These are phyloP conservation scores for Pichia scutulata DNA, from an alignment of 805 yeast species.

Conservation along the genomic window DNA sequence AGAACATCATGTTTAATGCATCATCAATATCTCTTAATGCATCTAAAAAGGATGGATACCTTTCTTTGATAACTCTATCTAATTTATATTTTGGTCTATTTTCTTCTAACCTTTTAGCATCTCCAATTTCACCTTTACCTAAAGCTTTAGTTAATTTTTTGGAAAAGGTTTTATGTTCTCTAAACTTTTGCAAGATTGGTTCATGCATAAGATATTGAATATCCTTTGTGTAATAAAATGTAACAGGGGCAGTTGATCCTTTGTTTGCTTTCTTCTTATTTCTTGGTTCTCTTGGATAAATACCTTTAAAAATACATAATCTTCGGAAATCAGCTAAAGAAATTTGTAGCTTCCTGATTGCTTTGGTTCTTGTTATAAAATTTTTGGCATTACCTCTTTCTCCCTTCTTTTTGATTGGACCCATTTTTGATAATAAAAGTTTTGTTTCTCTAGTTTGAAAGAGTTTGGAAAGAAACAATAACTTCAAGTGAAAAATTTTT, in stretches of 20 bases:
- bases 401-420: conserved; percentile 75
- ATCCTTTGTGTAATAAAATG: conserved; percentile 90
- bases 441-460: neutral
- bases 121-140: conserved; percentile 84
- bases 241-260: conserved; percentile 94
- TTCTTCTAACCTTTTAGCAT: conserved; percentile 78
- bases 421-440: conserved; percentile 28
- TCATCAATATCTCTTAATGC: conserved; percentile 93
- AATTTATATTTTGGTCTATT: conserved; percentile 78
- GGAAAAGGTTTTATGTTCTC: conserved; percentile 93
- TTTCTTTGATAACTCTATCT: conserved; percentile 86
- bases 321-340: conserved; percentile 95
- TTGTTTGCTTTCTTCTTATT: conserved; percentile 95
- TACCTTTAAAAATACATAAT: conserved; percentile 95
- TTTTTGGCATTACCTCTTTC: conserved; percentile 84
- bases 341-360: conserved; percentile 83
- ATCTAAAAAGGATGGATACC: conserved; percentile 90
- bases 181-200: conserved; percentile 82
- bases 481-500: conserved; percentile 1
- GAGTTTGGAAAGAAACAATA: neutral
- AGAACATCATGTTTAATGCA: conserved; percentile 88
- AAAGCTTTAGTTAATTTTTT: conserved; percentile 83
- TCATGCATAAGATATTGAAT: conserved; percentile 93
- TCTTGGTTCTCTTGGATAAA: conserved; percentile 93
- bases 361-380: conserved; percentile 90